phyloP scores from a whole-genome alignment of 805 yeast genomes.

The Monosporozyma aerobia region DNA sequence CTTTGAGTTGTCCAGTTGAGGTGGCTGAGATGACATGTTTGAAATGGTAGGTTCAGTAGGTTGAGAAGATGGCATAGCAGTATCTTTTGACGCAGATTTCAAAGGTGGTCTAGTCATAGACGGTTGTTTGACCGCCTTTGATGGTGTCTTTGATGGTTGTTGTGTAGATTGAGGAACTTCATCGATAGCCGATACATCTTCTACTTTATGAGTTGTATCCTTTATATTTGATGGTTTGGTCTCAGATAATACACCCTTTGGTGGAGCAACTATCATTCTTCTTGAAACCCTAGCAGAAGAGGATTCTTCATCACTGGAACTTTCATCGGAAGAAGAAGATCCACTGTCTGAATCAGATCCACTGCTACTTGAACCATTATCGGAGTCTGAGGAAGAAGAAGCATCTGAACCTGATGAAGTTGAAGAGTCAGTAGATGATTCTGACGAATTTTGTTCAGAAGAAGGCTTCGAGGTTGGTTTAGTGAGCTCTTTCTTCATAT shows the following conservation, averaged over 20 bases:
- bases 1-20: background rate
- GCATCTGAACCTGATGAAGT: background rate
- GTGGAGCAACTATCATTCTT: constrained; percentile 40
- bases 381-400: background rate
- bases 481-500: background rate
- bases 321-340: constrained; percentile 3
- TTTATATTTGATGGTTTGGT: background rate
- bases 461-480: background rate
- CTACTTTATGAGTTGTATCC: background rate
- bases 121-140: background rate
- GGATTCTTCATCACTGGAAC: constrained; percentile 24
- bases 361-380: background rate
- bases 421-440: background rate
- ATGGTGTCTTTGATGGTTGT: constrained; percentile 2
- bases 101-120: constrained; percentile 2
- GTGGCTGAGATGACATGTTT: constrained; percentile 4
- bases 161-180: constrained; percentile 20
- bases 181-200: constrained; percentile 10
- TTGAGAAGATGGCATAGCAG: constrained; percentile 2
- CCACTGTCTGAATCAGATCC: background rate
- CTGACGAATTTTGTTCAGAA: background rate
- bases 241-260: constrained; percentile 27
- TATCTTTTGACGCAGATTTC: constrained; percentile 1
- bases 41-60: background rate
- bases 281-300: constrained; percentile 20